These are phyloP conservation scores for Epichloe typhina DNA, from an alignment of 2,329 filamentous ascomycete species.

Conservation along the genomic window DNA sequence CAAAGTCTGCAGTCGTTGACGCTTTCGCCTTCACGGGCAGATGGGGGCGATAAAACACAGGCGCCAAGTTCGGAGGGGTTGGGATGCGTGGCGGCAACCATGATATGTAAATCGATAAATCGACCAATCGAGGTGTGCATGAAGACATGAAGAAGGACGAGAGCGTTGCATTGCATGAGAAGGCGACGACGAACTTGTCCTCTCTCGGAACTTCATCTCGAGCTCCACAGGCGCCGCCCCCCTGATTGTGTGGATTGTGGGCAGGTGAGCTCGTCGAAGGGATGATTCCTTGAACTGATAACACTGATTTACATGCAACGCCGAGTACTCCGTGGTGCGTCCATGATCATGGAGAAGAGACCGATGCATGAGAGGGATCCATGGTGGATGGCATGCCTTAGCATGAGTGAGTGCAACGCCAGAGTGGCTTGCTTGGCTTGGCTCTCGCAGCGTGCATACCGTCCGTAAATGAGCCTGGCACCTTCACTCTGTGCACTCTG, in stretches of 20 bases:
- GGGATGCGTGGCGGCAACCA: conserved; percentile 1
- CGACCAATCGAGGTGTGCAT: conserved; percentile 1
- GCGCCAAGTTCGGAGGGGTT: not conserved
- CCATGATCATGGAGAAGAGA: not conserved
- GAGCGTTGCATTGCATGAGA: conserved; percentile 4
- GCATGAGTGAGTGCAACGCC: too few species aligned
- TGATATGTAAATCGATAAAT: not conserved
- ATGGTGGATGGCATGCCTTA: too few species aligned
- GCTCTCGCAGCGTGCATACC: not conserved
- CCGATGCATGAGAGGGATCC: too few species aligned
- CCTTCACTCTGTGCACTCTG: not conserved
- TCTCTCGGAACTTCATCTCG: conserved; percentile 3
- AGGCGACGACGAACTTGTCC: conserved; percentile 3
- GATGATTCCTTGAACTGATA: not conserved
- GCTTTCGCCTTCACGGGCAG: not conserved
- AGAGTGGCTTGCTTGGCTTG: too few species aligned
- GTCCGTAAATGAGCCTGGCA: not conserved
- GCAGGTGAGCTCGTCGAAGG: not conserved
- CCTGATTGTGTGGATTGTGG: not conserved
- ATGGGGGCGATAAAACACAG: not conserved
- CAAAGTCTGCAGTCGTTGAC: not conserved
- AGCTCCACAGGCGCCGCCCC: conserved; percentile 1
- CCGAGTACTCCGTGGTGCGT: not conserved
- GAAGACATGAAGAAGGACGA: not conserved
- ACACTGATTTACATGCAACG: too few species aligned